A percentile compares a stretch with the other conserved stretches of the same genome.
phyloP scores from a whole-genome alignment of 345 rosid species.

The Eucalyptus grandis region DNA sequence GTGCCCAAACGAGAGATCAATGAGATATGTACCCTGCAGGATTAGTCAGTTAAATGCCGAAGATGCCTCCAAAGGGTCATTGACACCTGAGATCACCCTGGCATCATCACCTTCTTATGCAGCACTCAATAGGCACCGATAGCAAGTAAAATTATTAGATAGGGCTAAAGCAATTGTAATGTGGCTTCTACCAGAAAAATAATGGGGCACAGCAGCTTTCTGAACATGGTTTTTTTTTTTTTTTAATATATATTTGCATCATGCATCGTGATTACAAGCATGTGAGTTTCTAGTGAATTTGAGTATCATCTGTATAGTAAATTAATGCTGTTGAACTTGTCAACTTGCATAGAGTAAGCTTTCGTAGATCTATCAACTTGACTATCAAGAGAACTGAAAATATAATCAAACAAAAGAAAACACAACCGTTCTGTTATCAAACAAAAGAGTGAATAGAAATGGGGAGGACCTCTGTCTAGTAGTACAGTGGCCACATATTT shows the following conservation, averaged over 20 bases:
- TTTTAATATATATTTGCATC: not conserved
- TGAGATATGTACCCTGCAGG: constrained; percentile 21
- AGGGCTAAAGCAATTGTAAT: not conserved
- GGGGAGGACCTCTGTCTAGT: not conserved
- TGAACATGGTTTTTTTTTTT: not conserved
- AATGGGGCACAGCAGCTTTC: not conserved
- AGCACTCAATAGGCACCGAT: not conserved
- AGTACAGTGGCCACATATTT: not conserved
- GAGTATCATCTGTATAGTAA: not conserved
- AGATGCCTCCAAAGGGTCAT: not conserved
- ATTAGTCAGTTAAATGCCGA: not conserved
- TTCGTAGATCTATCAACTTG: not conserved
- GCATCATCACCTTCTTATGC: constrained; percentile 6
- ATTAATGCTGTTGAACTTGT: not conserved
- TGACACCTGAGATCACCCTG: not conserved
- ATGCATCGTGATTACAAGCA: not conserved
- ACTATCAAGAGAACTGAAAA: not conserved
- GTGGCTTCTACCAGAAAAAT: not conserved
- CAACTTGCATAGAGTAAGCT: not conserved
- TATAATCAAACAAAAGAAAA: not conserved
- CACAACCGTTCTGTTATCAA: not conserved
- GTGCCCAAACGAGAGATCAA: constrained; percentile 8
- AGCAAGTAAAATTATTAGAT: not conserved
- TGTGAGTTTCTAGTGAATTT: not conserved
- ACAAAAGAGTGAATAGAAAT: not conserved